Conservation (phyloP, 305 asterid genomes). For the Solanum hybrid region DNA sequence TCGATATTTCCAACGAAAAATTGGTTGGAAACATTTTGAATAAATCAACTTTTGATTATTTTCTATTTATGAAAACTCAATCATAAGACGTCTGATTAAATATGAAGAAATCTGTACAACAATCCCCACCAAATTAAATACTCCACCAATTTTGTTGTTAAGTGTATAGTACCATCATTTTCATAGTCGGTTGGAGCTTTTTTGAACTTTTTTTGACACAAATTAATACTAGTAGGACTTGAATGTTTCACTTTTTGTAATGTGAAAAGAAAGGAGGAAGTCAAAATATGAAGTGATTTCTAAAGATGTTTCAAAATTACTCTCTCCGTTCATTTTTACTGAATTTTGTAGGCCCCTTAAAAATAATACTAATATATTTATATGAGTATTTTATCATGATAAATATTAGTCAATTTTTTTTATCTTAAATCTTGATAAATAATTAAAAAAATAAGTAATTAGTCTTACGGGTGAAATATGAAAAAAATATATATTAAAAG, state of each 20-base stretch:
- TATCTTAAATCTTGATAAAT: too few species aligned
- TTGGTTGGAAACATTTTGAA: background rate
- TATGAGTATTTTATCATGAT: too few species aligned
- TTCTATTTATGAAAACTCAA: background rate
- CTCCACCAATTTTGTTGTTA: background rate
- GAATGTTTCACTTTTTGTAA: background rate
- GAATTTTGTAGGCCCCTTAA: background rate
- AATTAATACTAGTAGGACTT: background rate
- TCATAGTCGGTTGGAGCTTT: background rate
- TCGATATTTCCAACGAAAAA: background rate
- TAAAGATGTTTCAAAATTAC: background rate
- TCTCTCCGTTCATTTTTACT: background rate
- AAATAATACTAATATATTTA: too few species aligned
- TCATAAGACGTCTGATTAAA: background rate
- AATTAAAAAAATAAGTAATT: too few species aligned
- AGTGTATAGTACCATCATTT: background rate
- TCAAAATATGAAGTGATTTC: background rate
- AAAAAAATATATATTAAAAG: too few species aligned
- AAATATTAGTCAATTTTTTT: too few species aligned
- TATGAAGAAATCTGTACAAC: background rate
- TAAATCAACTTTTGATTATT: background rate
- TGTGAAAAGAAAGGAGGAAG: background rate
- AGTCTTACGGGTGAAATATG: too few species aligned
- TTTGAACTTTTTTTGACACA: background rate
- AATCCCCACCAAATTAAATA: background rate